A percentile compares a stretch with the other conserved stretches of the same genome.
Conservation (phyloP, 2,329 filamentous ascomycete genomes). For the Tolypocladium inflatum region DNA sequence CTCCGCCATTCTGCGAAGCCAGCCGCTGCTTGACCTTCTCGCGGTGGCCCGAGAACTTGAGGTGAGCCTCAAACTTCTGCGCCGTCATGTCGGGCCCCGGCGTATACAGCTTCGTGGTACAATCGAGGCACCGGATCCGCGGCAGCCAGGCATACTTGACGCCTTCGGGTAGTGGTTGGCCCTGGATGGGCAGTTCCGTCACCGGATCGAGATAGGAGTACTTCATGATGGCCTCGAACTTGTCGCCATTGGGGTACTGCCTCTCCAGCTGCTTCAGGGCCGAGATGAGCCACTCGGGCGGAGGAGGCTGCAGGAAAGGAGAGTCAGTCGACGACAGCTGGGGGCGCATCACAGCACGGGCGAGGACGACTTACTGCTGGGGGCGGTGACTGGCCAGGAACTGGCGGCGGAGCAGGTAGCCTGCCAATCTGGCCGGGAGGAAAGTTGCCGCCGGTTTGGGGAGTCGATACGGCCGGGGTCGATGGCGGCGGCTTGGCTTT, state of each 20-base stretch:
- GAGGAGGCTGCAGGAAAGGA: slow-evolving; percentile 53
- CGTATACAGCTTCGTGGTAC: slow-evolving; percentile 88
- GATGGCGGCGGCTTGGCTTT: slow-evolving; percentile 28
- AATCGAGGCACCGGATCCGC: slow-evolving; percentile 84
- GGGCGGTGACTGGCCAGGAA: slow-evolving; percentile 44
- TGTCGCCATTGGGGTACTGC: slow-evolving; percentile 63
- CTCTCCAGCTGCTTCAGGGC: slow-evolving; percentile 64
- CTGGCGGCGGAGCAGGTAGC: slow-evolving; percentile 55
- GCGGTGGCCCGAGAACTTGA: slow-evolving; percentile 75
- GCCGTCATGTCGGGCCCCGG: slow-evolving; percentile 78
- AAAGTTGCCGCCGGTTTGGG: slow-evolving; percentile 24
- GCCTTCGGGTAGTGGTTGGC: slow-evolving; percentile 47
- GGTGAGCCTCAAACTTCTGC: slow-evolving; percentile 85
- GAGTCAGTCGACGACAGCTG: slow-evolving; percentile 6
- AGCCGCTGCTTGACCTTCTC: slow-evolving; percentile 46
- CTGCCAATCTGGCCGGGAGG: slow-evolving; percentile 53
- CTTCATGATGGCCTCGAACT: slow-evolving; percentile 86
- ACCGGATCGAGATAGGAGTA: slow-evolving; percentile 70
- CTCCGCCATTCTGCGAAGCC: slow-evolving; percentile 13
- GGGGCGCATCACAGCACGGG: background rate
- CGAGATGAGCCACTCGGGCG: slow-evolving; percentile 74
- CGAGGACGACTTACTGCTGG: slow-evolving; percentile 47
- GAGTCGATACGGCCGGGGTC: slow-evolving; percentile 24
- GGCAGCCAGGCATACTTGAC: slow-evolving; percentile 78
- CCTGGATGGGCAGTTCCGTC: slow-evolving; percentile 56